Base-by-base conservation (phyloP, 202 grass and related monocot species). In the Miscanthus sacchariflorus region DNA sequence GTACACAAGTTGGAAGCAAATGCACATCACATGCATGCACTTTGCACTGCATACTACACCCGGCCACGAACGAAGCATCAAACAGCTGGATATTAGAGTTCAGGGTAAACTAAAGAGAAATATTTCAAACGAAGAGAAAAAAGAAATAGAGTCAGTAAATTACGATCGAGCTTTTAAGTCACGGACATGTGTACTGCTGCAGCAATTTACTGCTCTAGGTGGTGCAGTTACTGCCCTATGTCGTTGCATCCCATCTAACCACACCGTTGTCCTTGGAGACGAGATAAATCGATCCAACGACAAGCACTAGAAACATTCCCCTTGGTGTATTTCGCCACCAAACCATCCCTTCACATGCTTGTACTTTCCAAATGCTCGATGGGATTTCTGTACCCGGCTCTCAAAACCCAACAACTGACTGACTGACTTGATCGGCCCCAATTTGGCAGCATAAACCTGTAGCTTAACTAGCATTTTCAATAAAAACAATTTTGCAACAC, bases 121-220 rank as follows among this genome's bases (percentile, higher is more conserved):
- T 45, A 23, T 45, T 48, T 15, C 23, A 48, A 28, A 50, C 5
- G 3, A 27, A 35, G 0, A 0, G 0, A 4, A 68, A 68, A 45
- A 48, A 19, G 19, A 30, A 27, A 74, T 17, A 28, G 25, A 12
- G 4, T 3, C 25, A 12, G 48, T 54, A 56, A 35, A 33, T 56
- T 50, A 76, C n/a, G 50, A n/a, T 14, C 76, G 15, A 63, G 56
- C 56, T 64, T 64, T 79, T 43, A 83, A 72, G 68, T 58, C 81
- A 72, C 33, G 30, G 7, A 83, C 81, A 83, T 71, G 66, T 39
- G 42, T n/a, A 13, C 48, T 42, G 46, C 48, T 9, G 13, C 46
- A 72, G 68, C 48, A 83, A 83, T 83, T 83, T 83, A 83, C 68
- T 72, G 46, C 35, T 56, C 18, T 72, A 1, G 30, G 80, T 58